Conservation (phyloP, 2,329 filamentous ascomycete genomes). For the Apiospora aurea region DNA sequence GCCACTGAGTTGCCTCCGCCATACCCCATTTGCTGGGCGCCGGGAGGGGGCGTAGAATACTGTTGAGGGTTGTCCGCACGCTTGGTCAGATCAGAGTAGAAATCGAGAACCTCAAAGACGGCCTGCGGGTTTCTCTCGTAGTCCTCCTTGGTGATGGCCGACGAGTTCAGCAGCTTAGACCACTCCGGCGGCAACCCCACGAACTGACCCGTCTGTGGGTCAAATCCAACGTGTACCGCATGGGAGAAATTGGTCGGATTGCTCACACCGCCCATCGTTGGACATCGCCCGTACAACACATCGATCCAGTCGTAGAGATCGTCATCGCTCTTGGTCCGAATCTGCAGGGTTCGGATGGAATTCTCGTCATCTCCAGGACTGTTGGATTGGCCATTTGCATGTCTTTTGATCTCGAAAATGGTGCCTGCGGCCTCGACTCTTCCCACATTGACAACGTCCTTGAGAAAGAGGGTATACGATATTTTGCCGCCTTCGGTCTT, state of each 20-base stretch:
- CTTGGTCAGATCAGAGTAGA: constrained; percentile 85
- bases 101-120: constrained; percentile 81
- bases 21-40: constrained; percentile 66
- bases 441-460: constrained; percentile 88
- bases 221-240: constrained; percentile 96
- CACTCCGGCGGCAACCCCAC: constrained; percentile 94
- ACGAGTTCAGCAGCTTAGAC: constrained; percentile 95
- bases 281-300: constrained; percentile 94
- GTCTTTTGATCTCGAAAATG: constrained; percentile 91
- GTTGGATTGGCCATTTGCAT: constrained; percentile 70
- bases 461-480: constrained; percentile 82
- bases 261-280: constrained; percentile 96
- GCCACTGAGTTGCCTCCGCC: constrained; percentile 65
- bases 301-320: constrained; percentile 99
- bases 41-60: constrained; percentile 70
- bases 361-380: constrained; percentile 82
- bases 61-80: constrained; percentile 73
- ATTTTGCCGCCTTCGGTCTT: constrained; percentile 90
- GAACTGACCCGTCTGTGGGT: constrained; percentile 93
- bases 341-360: constrained; percentile 82
- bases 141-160: constrained; percentile 97
- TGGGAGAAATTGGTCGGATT: constrained; percentile 99
- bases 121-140: constrained; percentile 96
- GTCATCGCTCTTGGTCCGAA: constrained; percentile 93
- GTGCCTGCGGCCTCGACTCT: constrained; percentile 90